phyloP scores from a whole-genome alignment of 495 filamentous ascomycete genomes.

The Parathielavia hyrcaniae region DNA sequence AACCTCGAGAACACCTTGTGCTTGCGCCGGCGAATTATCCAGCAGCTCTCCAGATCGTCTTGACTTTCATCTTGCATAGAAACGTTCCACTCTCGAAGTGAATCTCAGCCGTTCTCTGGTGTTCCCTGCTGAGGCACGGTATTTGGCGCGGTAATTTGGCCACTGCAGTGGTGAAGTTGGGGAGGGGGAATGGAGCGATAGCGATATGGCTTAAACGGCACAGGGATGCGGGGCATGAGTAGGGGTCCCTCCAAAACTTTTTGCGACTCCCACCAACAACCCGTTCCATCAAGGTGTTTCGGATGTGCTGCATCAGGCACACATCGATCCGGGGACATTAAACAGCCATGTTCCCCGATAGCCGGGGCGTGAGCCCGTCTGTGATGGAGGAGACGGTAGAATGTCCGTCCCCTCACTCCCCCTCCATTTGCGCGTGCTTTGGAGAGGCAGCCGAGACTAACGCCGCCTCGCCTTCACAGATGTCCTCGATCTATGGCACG shows the following conservation, averaged over 20 bases:
- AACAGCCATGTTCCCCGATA: slow-evolving; percentile 16
- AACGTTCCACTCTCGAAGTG: no score
- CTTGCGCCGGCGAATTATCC: no score
- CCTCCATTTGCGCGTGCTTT: neutral
- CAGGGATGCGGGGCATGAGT: slow-evolving; percentile 16
- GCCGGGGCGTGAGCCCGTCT: slow-evolving; percentile 14
- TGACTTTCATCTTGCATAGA: no score
- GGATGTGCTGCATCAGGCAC: neutral
- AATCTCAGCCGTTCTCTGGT: no score
- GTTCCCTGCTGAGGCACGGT: neutral
- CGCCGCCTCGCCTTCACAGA: slow-evolving; percentile 29
- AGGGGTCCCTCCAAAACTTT: slow-evolving; percentile 12
- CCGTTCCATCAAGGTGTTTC: neutral
- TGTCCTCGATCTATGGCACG: slow-evolving; percentile 50
- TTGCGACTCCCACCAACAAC: neutral
- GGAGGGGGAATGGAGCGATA: neutral
- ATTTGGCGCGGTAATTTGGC: no score
- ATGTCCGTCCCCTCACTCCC: slow-evolving; percentile 7
- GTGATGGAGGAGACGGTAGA: slow-evolving; percentile 1
- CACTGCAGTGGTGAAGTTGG: no score
- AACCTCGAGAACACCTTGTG: no score
- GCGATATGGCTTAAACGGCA: slow-evolving; percentile 5
- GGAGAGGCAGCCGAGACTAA: neutral
- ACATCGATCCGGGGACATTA: slow-evolving; percentile 3
- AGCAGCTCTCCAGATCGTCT: no score